These are phyloP conservation scores for Coemansia sp. DNA, from an alignment of 192 early-diverging fungal genomes.

Conservation along the genomic window DNA sequence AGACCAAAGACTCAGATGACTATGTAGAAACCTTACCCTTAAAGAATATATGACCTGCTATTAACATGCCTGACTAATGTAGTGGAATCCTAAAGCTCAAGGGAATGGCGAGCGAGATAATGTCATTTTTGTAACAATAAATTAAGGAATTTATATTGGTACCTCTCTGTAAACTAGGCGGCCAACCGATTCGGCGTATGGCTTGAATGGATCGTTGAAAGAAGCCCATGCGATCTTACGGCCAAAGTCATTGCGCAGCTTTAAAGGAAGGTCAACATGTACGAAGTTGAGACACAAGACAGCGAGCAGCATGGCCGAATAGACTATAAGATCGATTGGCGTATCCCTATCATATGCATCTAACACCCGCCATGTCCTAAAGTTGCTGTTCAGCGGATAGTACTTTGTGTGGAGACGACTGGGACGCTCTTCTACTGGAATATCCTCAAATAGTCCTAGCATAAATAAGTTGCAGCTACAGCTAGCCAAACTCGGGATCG, in stretches of 20 bases:
- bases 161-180: background rate
- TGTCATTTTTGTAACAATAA: too few species aligned
- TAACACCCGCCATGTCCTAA: background rate
- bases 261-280: background rate
- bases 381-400: background rate
- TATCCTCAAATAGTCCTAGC: background rate
- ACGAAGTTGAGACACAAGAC: background rate
- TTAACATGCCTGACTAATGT: too few species aligned
- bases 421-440: background rate
- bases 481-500: too few species aligned
- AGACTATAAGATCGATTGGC: background rate
- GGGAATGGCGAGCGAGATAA: too few species aligned
- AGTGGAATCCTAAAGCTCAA: too few species aligned
- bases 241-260: background rate
- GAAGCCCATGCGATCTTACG: background rate
- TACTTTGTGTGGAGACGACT: background rate
- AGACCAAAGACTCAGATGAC: too few species aligned
- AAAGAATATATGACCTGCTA: too few species aligned
- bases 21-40: too few species aligned
- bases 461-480: too few species aligned
- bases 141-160: background rate
- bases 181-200: background rate
- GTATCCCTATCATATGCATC: too few species aligned
- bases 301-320: background rate
- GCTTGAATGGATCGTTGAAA: background rate